A percentile compares a stretch with the other conserved stretches of the same genome.
Conservation (phyloP, 2,329 filamentous ascomycete genomes). For the Venturia carpophila region DNA sequence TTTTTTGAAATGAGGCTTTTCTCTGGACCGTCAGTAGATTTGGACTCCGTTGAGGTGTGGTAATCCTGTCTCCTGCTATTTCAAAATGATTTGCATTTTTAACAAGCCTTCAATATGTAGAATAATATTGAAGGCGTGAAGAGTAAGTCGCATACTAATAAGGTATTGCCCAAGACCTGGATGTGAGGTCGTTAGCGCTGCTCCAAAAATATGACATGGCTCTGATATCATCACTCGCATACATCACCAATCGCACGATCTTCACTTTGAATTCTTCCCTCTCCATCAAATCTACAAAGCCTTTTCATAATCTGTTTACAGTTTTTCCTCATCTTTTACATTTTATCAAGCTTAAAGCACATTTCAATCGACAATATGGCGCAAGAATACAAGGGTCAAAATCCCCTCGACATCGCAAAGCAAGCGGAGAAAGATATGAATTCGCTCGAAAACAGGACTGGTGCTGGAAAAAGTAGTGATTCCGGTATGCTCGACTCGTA, state of each 20-base stretch:
- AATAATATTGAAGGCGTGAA: too few species aligned
- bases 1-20: too few species aligned
- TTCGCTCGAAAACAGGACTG: constrained; percentile 34
- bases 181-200: not conserved
- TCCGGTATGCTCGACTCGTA: constrained; percentile 29
- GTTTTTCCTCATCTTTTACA: not conserved
- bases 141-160: too few species aligned
- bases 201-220: constrained; percentile 8
- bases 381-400: constrained; percentile 33
- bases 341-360: not conserved
- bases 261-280: not conserved
- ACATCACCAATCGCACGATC: not conserved
- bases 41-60: too few species aligned
- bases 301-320: not conserved
- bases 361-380: constrained; percentile 31
- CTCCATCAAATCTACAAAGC: not conserved
- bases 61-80: too few species aligned
- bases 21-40: too few species aligned
- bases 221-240: constrained; percentile 8
- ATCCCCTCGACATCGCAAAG: constrained; percentile 38
- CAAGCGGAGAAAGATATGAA: constrained; percentile 44
- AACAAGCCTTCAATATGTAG: too few species aligned
- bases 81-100: too few species aligned
- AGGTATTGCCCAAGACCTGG: not conserved
- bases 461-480: constrained; percentile 29